These are phyloP conservation scores for Aspergillus indologenus DNA, from an alignment of 495 filamentous ascomycete genomes.

Conservation along the genomic window DNA sequence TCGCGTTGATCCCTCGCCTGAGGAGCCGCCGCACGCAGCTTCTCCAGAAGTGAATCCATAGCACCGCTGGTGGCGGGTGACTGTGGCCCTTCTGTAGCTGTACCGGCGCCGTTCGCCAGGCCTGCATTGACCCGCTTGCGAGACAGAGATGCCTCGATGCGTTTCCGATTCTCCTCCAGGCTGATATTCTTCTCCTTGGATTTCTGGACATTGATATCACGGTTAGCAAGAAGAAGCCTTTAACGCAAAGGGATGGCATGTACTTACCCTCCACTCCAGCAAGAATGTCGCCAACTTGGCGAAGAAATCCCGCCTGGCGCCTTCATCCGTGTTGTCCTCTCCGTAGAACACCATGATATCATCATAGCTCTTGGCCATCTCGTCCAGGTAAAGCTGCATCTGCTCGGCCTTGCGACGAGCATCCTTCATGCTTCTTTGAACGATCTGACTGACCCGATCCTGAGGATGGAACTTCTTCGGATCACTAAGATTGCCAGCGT, in stretches of 20 bases:
- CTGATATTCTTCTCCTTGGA: conserved; percentile 86
- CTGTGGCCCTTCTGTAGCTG: conserved; percentile 46
- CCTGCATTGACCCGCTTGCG: conserved; percentile 74
- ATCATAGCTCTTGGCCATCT: conserved; percentile 86
- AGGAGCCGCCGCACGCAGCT: conserved; percentile 88
- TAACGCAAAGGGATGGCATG: background rate
- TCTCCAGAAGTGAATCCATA: conserved; percentile 96
- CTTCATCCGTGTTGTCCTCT: conserved; percentile 89
- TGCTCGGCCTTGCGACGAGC: conserved; percentile 94
- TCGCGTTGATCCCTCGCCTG: conserved; percentile 85
- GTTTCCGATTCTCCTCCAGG: conserved; percentile 76
- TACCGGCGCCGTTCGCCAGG: conserved; percentile 42
- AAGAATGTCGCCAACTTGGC: conserved; percentile 91
- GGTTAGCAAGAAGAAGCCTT: conserved; percentile 11
- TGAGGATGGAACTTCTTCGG: conserved; percentile 97
- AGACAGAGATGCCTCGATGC: conserved; percentile 86
- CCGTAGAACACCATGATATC: conserved; percentile 97
- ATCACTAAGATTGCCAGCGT: conserved; percentile 92
- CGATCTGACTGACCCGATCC: conserved; percentile 88
- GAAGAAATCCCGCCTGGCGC: conserved; percentile 94
- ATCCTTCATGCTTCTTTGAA: conserved; percentile 94
- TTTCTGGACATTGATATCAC: conserved; percentile 44
- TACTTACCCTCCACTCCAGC: conserved; percentile 78
- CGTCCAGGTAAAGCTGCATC: conserved; percentile 88
- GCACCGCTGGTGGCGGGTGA: conserved; percentile 82